These are phyloP conservation scores for Penicillium daleae DNA, from an alignment of 495 filamentous ascomycete species.

Conservation along the genomic window DNA sequence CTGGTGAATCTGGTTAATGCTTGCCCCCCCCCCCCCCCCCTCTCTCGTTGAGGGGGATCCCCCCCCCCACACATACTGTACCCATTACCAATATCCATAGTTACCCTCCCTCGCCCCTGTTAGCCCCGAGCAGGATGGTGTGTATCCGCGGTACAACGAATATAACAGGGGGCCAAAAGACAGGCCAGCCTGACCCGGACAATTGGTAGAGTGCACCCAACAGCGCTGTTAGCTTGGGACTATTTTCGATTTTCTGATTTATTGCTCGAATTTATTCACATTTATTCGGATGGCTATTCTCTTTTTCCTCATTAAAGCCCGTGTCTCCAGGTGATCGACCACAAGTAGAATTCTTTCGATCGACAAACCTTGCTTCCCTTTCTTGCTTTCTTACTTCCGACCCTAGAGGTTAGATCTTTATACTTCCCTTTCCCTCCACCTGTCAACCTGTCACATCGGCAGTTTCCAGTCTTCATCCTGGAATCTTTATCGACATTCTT, in stretches of 20 bases:
- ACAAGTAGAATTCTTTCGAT: conserved; percentile 21
- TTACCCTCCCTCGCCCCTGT: conserved; percentile 18
- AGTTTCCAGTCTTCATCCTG: neutral
- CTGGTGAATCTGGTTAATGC: conserved; percentile 4
- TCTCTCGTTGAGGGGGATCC: conserved; percentile 27
- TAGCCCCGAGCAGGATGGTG: conserved; percentile 26
- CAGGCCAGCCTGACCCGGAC: conserved; percentile 28
- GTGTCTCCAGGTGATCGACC: conserved; percentile 31
- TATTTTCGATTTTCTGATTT: conserved; percentile 19
- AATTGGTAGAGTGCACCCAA: conserved; percentile 33
- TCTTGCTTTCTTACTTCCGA: neutral
- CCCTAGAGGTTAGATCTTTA: conserved; percentile 12
- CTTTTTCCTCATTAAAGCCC: conserved; percentile 30
- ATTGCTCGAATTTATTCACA: neutral
- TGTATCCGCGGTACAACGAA: conserved; percentile 36
- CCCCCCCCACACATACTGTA: too few species aligned
- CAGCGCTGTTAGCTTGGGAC: conserved; percentile 23
- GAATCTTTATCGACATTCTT: neutral
- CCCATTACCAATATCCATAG: neutral
- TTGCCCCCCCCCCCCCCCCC: neutral
- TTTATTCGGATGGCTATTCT: neutral
- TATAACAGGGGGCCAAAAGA: conserved; percentile 31
- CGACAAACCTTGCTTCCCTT: conserved; percentile 30
- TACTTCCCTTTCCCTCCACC: conserved; percentile 17
- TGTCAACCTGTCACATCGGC: conserved; percentile 3